These are phyloP conservation scores for Aspergillus aculeatus DNA, from an alignment of 2,329 filamentous ascomycete genomes.

Conservation along the genomic window DNA sequence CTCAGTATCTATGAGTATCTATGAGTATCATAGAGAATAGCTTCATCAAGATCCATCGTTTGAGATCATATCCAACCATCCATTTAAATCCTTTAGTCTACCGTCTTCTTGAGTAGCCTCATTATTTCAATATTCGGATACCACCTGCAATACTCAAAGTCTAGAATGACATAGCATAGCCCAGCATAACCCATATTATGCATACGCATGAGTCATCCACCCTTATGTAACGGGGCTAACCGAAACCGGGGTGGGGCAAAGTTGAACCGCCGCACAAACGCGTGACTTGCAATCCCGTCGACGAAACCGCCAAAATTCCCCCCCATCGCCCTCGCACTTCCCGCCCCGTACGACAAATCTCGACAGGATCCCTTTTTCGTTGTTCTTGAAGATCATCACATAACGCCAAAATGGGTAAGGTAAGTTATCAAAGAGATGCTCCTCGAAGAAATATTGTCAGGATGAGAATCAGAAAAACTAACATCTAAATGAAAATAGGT, in stretches of 20 bases:
- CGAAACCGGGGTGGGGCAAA: slow-evolving; percentile 5
- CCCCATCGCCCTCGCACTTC: slow-evolving; percentile 4
- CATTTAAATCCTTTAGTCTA: no score
- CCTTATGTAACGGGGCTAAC: slow-evolving; percentile 8
- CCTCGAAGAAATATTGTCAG: background rate
- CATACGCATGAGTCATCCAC: background rate
- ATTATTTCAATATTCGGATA: no score
- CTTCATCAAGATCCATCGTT: no score
- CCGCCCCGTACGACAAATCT: slow-evolving; percentile 8
- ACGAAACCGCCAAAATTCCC: slow-evolving; percentile 15
- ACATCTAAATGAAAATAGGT: slow-evolving; percentile 8
- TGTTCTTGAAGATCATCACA: slow-evolving; percentile 5
- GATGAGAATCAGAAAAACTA: slow-evolving; percentile 1
- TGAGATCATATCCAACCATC: no score
- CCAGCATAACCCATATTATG: background rate
- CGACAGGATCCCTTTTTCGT: slow-evolving; percentile 9
- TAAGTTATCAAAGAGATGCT: slow-evolving; percentile 4
- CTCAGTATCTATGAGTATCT: no score
- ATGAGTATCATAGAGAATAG: no score
- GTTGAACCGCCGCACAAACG: slow-evolving; percentile 13
- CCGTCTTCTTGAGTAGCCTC: no score
- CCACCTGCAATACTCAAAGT: no score
- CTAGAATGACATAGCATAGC: background rate
- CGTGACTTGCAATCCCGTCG: slow-evolving; percentile 8
- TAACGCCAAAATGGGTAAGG: slow-evolving; percentile 16